These are phyloP conservation scores for Penicillium occitanis DNA, from an alignment of 2,329 filamentous ascomycete species.

Conservation along the genomic window DNA sequence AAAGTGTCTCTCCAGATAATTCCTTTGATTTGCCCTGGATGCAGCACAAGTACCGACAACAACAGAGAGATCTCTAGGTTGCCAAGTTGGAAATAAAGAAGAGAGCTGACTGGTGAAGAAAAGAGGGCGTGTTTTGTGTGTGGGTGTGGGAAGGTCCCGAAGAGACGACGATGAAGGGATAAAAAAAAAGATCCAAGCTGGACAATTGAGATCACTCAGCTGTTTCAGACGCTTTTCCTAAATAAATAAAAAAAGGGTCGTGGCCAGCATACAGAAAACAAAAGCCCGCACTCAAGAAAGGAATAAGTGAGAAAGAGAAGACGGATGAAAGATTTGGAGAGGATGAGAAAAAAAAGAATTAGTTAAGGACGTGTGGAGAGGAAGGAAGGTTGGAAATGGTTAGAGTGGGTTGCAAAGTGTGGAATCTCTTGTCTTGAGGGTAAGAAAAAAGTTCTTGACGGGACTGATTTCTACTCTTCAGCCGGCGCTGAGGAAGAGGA, in stretches of 20 bases:
- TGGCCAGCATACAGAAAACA: conserved; percentile 8
- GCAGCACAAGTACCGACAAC: neutral
- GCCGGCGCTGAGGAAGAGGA: neutral
- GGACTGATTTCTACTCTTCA: neutral
- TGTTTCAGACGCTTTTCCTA: conserved; percentile 6
- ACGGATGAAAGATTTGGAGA: conserved; percentile 8
- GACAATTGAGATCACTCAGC: conserved; percentile 14
- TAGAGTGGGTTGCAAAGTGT: conserved; percentile 20
- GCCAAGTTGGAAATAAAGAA: neutral
- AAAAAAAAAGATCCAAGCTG: conserved; percentile 10
- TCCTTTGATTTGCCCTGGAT: neutral
- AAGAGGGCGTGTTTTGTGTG: conserved; percentile 2
- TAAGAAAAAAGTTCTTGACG: conserved; percentile 24
- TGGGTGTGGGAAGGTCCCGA: conserved; percentile 2
- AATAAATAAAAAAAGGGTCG: neutral
- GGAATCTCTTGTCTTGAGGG: conserved; percentile 20
- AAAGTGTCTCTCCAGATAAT: neutral
- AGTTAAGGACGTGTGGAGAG: conserved; percentile 11
- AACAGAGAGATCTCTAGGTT: neutral
- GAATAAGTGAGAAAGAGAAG: conserved; percentile 24
- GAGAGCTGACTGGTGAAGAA: conserved; percentile 2
- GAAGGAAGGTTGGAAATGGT: conserved; percentile 6
- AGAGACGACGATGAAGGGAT: conserved; percentile 13
- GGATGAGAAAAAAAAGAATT: neutral
- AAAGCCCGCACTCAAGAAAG: conserved; percentile 21